These are phyloP conservation scores for Colletotrichum trifolii DNA, from an alignment of 2,329 filamentous ascomycete genomes.

Conservation along the genomic window DNA sequence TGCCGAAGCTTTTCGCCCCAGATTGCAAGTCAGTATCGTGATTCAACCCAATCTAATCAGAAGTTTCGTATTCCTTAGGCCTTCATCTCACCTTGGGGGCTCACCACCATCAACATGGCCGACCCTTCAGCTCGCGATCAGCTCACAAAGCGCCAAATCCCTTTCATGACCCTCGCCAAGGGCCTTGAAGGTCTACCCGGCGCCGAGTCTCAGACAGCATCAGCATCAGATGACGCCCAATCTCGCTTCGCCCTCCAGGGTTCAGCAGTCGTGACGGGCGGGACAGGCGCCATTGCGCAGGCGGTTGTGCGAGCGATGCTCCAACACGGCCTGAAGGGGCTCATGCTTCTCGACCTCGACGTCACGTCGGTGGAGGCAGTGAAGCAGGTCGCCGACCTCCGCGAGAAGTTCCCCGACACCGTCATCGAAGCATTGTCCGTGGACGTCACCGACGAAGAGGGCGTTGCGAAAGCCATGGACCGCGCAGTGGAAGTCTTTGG, in stretches of 20 bases:
- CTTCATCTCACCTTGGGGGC: too few relatives aligned
- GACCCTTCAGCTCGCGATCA: slow-evolving; percentile 28
- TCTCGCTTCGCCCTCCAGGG: slow-evolving; percentile 47
- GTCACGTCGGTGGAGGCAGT: slow-evolving; percentile 49
- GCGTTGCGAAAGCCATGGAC: slow-evolving; percentile 66
- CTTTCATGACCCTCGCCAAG: slow-evolving; percentile 42
- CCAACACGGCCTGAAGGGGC: slow-evolving; percentile 71
- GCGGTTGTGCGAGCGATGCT: slow-evolving; percentile 75
- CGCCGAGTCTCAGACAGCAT: slow-evolving; percentile 22
- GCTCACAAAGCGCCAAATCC: slow-evolving; percentile 41
- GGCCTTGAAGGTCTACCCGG: slow-evolving; percentile 26
- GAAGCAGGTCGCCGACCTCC: slow-evolving; percentile 54
- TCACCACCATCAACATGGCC: slow-evolving; percentile 10
- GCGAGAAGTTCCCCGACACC: slow-evolving; percentile 63
- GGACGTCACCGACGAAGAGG: slow-evolving; percentile 66
- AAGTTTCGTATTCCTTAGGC: neutral
- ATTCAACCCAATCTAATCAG: neutral
- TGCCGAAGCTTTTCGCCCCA: neutral
- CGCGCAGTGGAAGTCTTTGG: slow-evolving; percentile 75
- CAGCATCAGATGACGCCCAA: slow-evolving; percentile 8
- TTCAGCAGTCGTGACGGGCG: slow-evolving; percentile 68
- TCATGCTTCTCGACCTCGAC: slow-evolving; percentile 71
- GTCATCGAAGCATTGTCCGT: slow-evolving; percentile 63
- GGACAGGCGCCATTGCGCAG: slow-evolving; percentile 72
- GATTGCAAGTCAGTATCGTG: neutral